Conservation (phyloP, 2,329 filamentous ascomycete species). For the Scedosporium dehoogii region DNA sequence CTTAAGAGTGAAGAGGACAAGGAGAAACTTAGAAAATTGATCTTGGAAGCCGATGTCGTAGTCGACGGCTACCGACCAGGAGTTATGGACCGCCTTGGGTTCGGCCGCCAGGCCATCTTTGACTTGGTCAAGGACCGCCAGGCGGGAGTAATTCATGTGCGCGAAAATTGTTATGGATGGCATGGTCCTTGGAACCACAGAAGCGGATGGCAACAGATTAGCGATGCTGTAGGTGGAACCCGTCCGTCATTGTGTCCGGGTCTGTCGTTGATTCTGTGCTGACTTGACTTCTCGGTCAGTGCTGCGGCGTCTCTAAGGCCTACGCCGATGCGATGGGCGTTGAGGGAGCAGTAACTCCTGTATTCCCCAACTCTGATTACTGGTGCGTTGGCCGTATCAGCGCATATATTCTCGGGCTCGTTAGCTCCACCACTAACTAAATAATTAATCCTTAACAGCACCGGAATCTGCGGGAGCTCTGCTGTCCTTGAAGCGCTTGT, state of each 20-base stretch:
- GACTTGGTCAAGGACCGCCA: constrained; percentile 9
- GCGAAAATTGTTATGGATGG: constrained; percentile 27
- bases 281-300: constrained; percentile 10
- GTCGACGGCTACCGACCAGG: constrained; percentile 25
- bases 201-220: constrained; percentile 27
- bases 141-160: constrained; percentile 20
- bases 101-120: constrained; percentile 11
- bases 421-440: neutral
- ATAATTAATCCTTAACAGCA: constrained; percentile 16
- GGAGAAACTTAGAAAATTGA: constrained; percentile 12
- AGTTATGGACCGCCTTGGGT: constrained; percentile 19
- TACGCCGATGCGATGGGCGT: constrained; percentile 32
- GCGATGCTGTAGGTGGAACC: constrained; percentile 14
- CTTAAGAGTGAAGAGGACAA: constrained; percentile 19
- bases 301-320: constrained; percentile 32
- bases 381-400: constrained; percentile 3
- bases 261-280: no score
- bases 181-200: constrained; percentile 20
- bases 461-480: constrained; percentile 28
- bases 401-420: neutral
- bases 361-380: constrained; percentile 21
- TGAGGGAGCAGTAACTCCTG: constrained; percentile 18
- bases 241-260: neutral
- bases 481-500: constrained; percentile 31
- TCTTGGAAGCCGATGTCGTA: constrained; percentile 22